Evolutionary conservation across 106 monocot species (phyloP), one percentile per base, ranked within the genome.

Genomic region (Apostasia ramifera): DNA sequence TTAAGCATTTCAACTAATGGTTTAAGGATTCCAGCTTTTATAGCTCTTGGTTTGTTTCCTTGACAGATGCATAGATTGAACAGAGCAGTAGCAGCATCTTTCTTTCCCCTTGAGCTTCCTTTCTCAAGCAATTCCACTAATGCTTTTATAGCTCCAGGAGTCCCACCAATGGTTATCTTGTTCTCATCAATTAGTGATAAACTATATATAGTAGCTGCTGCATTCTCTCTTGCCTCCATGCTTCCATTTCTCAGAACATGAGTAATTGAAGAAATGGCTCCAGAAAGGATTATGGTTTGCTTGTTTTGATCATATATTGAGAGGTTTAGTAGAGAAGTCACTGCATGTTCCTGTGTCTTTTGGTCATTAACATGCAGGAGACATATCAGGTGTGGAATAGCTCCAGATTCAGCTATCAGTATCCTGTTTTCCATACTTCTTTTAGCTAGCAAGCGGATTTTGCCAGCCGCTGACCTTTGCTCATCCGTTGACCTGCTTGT

Each of bases 381-480:
- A 47, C 5, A 6, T 1, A 63, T 44, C 43, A 63, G 63, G 38
- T 12, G n/a, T 12, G 63, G 63, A 15, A 63, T 63, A 13, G 63
- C 63, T 45, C 63, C 63, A 63, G 63, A n/a, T 44, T 63, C 4
- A 8, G 45, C 41, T 4, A 63, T 10, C 1, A 44, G 9, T n/a
- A n/a, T 63, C 4, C 63, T 44, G 63, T 63, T 63, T 2, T 44
- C 43, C 43, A 15, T 47, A 38, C 46, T 63, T 1, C 3, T 3
- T 47, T 63, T 63, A 0, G 63, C 38, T 2, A 63, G 59, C 40
- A 59, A 40, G 26, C 85, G 66, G 47, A 89, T 85, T 71, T 89
- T 85, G 41, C 83, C 83, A 44, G 88, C 94, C 66, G 94, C 79
- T 9, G 91, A 83, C 52, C 66, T 76, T 51, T 49, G 53, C 15